A percentile compares a stretch with the other conserved stretches of the same genome.
Evolutionary conservation across 139 green algal genomes (phyloP).

Genomic region (Nannochloris sp.): DNA sequence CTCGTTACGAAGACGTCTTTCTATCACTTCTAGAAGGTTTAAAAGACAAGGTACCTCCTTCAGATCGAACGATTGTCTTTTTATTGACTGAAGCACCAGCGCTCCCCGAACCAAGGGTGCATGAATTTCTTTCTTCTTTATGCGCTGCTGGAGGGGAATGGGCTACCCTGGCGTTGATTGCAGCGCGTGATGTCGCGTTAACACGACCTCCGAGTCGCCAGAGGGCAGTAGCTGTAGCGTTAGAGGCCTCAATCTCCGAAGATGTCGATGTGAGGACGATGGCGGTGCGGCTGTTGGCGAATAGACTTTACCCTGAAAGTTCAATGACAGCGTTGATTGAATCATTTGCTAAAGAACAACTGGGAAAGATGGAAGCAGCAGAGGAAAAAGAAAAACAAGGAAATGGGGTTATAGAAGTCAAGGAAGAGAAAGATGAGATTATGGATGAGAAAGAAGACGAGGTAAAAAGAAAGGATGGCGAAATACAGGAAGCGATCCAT

Average conservation of each 20-base stretch:
- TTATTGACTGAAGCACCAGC: constrained; percentile 45
- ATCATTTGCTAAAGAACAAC: constrained; percentile 23
- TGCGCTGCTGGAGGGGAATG: constrained; percentile 29
- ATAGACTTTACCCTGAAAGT: constrained; percentile 42
- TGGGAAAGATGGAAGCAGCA: not conserved
- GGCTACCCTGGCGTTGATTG: constrained; percentile 37
- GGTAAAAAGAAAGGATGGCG: not conserved
- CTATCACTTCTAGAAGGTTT: constrained; percentile 42
- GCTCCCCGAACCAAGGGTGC: constrained; percentile 32
- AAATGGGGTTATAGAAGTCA: not conserved
- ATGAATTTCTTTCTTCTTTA: constrained; percentile 34
- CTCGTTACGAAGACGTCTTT: constrained; percentile 48
- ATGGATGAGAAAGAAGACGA: not conserved
- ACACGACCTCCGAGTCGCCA: constrained; percentile 31
- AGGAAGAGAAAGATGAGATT: not conserved
- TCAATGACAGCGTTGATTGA: constrained; percentile 32
- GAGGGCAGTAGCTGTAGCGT: constrained; percentile 32
- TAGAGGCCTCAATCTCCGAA: constrained; percentile 26
- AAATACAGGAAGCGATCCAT: too few species aligned
- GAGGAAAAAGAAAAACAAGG: not conserved
- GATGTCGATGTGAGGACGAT: constrained; percentile 26
- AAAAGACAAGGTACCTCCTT: constrained; percentile 11
- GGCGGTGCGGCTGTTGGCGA: constrained; percentile 49
- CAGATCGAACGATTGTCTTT: constrained; percentile 9
- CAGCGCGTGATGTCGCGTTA: constrained; percentile 37